Evolutionary conservation across 1,284 basidiomycete genomes (phyloP), one percentile per base, ranked within the genome.

Genomic region (Irpex rosettiformis): DNA sequence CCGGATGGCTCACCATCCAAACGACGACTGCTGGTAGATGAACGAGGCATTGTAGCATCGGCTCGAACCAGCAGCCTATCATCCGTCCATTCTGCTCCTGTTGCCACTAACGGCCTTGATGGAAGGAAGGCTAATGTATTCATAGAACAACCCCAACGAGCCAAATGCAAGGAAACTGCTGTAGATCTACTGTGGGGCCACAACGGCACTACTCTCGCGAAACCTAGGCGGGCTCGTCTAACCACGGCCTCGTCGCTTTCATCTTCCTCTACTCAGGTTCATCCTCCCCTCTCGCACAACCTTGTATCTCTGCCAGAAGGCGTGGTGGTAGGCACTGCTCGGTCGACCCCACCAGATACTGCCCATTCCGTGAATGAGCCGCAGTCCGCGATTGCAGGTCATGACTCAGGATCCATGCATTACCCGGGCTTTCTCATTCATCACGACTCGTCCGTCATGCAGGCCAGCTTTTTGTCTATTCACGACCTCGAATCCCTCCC

Each of bases 401-500:
- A 51, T 51, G 74, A 87, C 66, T 79, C 79, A 5, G 77, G 80
- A 52, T 89, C 87, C 8, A 74, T 79, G 33, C 89, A 91, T 66
- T 89, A 88, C 68, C 89, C 89, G 7, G 88, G 89, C 16, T 91
- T 91, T 65, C 72, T 76, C 56, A 77, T 91, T 48, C 78, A 81
- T 67, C 78, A 74, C 63, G 88, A 90, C 67, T 66, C 75, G 10
- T 40, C 51, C 0, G 27, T 45, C 52, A 4, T 43, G 59, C 40
- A 28, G 49, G 5, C n/a, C 47, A n/a, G 3, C 48, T 22, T 18
- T n/a, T 22, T 45, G 13, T 7, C 42, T 37, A 37, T 37, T 37
- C 7, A 37, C 16, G 43, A 22, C 7, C 8, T 8, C n/a, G 43
- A 47, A 11, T 18, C 18, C 43, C 51, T 30, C 29, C 22, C 52